Evolutionary conservation across 805 yeast species (phyloP).

Genomic region (Ogataea neopini): DNA sequence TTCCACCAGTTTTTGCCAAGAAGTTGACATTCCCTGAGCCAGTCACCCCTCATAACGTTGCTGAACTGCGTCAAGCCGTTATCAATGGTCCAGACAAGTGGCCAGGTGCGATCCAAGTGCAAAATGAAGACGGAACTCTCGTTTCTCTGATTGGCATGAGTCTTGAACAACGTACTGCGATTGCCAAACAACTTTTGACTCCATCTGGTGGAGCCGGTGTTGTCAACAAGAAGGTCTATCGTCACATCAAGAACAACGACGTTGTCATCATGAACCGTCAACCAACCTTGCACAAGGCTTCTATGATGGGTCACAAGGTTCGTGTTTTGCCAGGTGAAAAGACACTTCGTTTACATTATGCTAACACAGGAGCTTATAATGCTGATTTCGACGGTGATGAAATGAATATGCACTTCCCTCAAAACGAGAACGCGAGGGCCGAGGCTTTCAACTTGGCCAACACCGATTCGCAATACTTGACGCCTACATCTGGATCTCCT

Average conservation of each 20-base stretch:
- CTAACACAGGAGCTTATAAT: constrained; percentile 98
- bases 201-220: constrained; percentile 66
- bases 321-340: constrained; percentile 97
- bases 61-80: constrained; percentile 90
- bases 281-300: constrained; percentile 98
- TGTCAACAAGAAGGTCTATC: constrained; percentile 86
- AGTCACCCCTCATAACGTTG: constrained; percentile 87
- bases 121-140: constrained; percentile 89
- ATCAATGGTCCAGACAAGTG: constrained; percentile 96
- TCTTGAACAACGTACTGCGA: constrained; percentile 87
- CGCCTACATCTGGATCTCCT: constrained; percentile 98
- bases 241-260: constrained; percentile 94
- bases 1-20: constrained; percentile 97
- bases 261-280: constrained; percentile 98
- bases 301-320: constrained; percentile 99
- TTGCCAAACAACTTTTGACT: constrained; percentile 92
- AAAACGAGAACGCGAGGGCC: constrained; percentile 94
- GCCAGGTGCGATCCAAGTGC: constrained; percentile 98
- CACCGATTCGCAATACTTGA: constrained; percentile 95
- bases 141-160: constrained; percentile 87
- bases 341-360: constrained; percentile 94
- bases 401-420: constrained; percentile 99
- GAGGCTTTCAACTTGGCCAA: constrained; percentile 95
- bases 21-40: constrained; percentile 98
- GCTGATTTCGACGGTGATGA: constrained; percentile 99